Evolutionary conservation across 805 yeast species (phyloP), one percentile per base, ranked within the genome.

Genomic region (Candida quercuum): DNA sequence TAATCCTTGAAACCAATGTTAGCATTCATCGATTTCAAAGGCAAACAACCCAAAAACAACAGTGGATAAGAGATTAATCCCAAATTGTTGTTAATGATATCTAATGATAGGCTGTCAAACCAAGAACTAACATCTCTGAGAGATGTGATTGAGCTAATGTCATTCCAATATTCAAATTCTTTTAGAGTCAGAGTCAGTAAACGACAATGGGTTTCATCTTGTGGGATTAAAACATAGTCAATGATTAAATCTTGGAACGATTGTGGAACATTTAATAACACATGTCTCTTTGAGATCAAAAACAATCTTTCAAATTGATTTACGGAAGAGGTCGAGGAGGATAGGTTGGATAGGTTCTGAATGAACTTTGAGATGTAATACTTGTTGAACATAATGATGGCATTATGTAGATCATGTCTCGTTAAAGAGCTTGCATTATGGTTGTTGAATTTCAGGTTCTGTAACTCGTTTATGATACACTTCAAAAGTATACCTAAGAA

Each of bases 51-150:
- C 20, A 54, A 58, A 49, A 72, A 65, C 8, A 75, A 49, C 24
- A 75, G 46, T 0, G 82, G 81, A 41, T 72, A 63, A 9, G 72
- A 56, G 12, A 74, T 60, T 19, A 75, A 62, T 1, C 79, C 78
- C 36, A 76, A 54, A 42, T 74, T 74, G 48, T 74, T 72, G 49
- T 73, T 73, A 32, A 75, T 57, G n/a, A 51, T 54, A 10, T 51
- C 47, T 21, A 50, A 44, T 14, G 47, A 41, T 22, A 54, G 51
- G 9, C 32, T 36, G 7, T 40, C 14, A 10, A 47, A 22, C 35
- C 35, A 30, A 5, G 34, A 31, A 6, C 36, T 11, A 12, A 31
- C 30, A 3, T 40, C 35, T 17, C 18, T 15, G 21, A 4, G 10
- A 11, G 20, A 17, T 4, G 41, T 45, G 4, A 36, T 16, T 14